Percentiles rank a stretch among this genome's conserved stretches.
These are phyloP conservation scores for Golubevia sp. DNA, from an alignment of 1,284 basidiomycete species.

Conservation along the genomic window DNA sequence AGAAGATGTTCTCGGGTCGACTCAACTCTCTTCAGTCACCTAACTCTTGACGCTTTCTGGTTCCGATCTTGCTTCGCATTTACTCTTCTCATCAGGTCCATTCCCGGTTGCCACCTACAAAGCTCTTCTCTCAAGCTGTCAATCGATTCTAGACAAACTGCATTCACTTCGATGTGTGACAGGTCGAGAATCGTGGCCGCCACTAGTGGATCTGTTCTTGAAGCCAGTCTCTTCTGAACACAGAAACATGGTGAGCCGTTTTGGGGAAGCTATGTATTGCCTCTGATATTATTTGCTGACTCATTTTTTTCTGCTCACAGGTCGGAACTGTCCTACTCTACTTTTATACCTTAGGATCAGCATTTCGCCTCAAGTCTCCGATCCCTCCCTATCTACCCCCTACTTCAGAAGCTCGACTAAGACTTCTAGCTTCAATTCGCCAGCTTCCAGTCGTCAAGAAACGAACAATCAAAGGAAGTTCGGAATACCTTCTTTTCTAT, in stretches of 20 bases:
- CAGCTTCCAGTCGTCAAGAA: slow-evolving; percentile 78
- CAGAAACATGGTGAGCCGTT: slow-evolving; percentile 42
- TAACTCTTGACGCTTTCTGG: background rate
- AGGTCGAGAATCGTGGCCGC: slow-evolving; percentile 39
- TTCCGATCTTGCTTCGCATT: background rate
- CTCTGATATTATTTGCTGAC: background rate
- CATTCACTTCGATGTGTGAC: slow-evolving; percentile 52
- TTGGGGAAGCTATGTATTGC: background rate
- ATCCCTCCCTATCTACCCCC: slow-evolving; percentile 52
- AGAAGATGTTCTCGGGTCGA: too few relatives aligned
- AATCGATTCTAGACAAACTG: slow-evolving; percentile 48
- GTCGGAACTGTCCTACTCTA: slow-evolving; percentile 43
- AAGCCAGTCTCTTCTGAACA: slow-evolving; percentile 34
- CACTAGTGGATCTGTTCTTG: slow-evolving; percentile 39
- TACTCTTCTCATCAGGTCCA: slow-evolving; percentile 17
- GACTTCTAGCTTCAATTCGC: slow-evolving; percentile 71
- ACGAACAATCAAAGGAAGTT: slow-evolving; percentile 67
- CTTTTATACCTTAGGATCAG: slow-evolving; percentile 45
- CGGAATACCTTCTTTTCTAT: slow-evolving; percentile 85
- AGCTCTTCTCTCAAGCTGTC: slow-evolving; percentile 32
- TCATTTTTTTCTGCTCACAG: background rate
- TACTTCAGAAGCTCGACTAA: slow-evolving; percentile 22
- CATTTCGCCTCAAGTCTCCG: slow-evolving; percentile 46
- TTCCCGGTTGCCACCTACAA: slow-evolving; percentile 47
- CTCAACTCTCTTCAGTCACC: background rate